Base-by-base conservation (phyloP, 2,329 filamentous ascomycete species). In the Venturia effusa region DNA sequence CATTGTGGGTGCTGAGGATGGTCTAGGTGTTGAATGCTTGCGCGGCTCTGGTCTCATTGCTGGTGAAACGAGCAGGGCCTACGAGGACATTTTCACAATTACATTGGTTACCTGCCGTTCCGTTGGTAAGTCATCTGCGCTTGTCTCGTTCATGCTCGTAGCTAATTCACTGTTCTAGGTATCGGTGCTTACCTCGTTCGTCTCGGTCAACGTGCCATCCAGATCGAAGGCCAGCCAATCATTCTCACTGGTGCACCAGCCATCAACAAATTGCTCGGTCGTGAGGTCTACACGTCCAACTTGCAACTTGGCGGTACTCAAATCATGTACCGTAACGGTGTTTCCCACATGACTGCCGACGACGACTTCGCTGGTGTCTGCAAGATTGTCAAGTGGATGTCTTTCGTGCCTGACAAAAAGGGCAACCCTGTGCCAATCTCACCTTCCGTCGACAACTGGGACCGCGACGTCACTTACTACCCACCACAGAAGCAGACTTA, bases 311-410 rank as follows among this genome's bases (percentile, higher is more conserved):
- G 94, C 86, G 94, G 94, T 71, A 99, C 94, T n/a, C 94, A 99
- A 79, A 99, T 99, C 84, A 99, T 99, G 94, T 97, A 99, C 86
- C 92, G 90, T 80, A 99, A 99, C 76, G 94, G 94, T 85, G 94
- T 99, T 51, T 97, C 94, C 27, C 94, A 99, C 81, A 93, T 97
- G 90, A 97, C 93, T 69, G 94, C 94, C 72, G 89, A 88, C 70
- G 93, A 99, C 73, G 94, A 99, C 80, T 97, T 99, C 71, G 92
- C 93, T 72, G 94, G 94, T 84, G 90, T 99, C 27, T 92, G 90
- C 72, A 95, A 95, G 83, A 97, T 99, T 74, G 91, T 97, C 61
- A 89, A 96, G 75, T 99, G 94, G 94, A 86, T 99, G 83, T 94
- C 93, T 1, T 99, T 92, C 72, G 89, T 99, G 37, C 94, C 94